These are phyloP conservation scores for Colletotrichum salicis DNA, from an alignment of 2,329 filamentous ascomycete genomes.

Conservation along the genomic window DNA sequence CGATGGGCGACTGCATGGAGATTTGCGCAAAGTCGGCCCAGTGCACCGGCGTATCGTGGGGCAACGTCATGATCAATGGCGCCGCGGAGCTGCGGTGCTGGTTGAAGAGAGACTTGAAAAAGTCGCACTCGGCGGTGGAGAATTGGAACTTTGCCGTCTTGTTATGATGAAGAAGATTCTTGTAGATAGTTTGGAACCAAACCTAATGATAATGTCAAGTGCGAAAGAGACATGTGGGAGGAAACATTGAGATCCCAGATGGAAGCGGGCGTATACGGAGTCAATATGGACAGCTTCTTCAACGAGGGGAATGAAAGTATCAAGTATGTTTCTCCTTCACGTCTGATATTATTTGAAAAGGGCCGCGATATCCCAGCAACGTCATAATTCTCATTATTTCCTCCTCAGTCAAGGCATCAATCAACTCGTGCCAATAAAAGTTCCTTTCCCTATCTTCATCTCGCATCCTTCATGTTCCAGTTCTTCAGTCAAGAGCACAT, in stretches of 20 bases:
- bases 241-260: background rate
- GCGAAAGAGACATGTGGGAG: background rate
- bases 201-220: slow-evolving; percentile 8
- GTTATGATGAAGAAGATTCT: slow-evolving; percentile 11
- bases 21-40: slow-evolving; percentile 52
- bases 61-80: slow-evolving; percentile 52
- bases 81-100: slow-evolving; percentile 54
- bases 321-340: background rate
- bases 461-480: background rate
- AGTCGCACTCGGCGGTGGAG: slow-evolving; percentile 43
- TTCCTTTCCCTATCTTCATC: background rate
- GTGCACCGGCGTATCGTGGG: slow-evolving; percentile 58
- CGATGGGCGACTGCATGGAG: slow-evolving; percentile 56
- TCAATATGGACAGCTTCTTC: background rate
- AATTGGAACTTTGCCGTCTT: slow-evolving; percentile 58
- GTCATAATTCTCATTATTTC: background rate
- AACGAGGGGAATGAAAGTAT: background rate
- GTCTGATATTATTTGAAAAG: background rate
- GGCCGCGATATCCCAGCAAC: background rate
- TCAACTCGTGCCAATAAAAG: background rate
- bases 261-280: slow-evolving; percentile 1
- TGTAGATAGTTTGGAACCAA: background rate
- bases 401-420: background rate
- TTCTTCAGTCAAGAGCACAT: too few relatives aligned
- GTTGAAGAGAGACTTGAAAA: slow-evolving; percentile 52